Percentiles rank a stretch among this genome's conserved stretches.
phyloP scores from a whole-genome alignment of 78 protist species.

The Guillardia theta region DNA sequence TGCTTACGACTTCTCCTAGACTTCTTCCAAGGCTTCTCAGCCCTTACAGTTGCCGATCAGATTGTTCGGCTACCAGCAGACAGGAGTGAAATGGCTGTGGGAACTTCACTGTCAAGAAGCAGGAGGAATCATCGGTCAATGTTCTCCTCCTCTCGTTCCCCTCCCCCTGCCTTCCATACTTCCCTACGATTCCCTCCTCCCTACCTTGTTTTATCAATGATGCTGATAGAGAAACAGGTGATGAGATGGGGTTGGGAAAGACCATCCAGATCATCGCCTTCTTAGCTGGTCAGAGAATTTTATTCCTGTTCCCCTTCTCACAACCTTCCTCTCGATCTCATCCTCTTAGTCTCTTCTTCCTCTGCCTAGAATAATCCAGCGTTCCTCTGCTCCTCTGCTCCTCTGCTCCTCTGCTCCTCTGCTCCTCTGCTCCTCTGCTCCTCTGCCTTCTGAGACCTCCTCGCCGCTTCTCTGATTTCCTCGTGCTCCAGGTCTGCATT shows the following conservation, averaged over 20 bases:
- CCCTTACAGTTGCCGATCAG: too few relatives aligned
- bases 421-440: not conserved
- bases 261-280: slow-evolving; percentile 78
- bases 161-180: not conserved
- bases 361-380: slow-evolving; percentile 47
- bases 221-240: too few relatives aligned
- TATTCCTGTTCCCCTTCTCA: not conserved
- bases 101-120: slow-evolving; percentile 78
- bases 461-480: not conserved
- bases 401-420: slow-evolving; percentile 90
- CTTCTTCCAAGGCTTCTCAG: too few relatives aligned
- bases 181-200: not conserved
- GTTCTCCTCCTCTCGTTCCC: not conserved
- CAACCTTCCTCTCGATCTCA: not conserved
- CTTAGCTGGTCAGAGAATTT: not conserved
- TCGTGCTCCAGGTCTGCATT: not conserved
- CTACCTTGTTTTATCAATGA: too few relatives aligned
- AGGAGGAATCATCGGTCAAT: not conserved
- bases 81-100: slow-evolving; percentile 88
- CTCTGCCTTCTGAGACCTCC: not conserved
- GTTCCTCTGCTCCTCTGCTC: slow-evolving; percentile 59
- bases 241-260: slow-evolving; percentile 85
- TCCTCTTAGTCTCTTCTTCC: not conserved
- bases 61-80: slow-evolving; percentile 36
- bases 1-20: too few relatives aligned